phyloP scores from a whole-genome alignment of 441 rosid genomes.

The Pelargonium australe region DNA sequence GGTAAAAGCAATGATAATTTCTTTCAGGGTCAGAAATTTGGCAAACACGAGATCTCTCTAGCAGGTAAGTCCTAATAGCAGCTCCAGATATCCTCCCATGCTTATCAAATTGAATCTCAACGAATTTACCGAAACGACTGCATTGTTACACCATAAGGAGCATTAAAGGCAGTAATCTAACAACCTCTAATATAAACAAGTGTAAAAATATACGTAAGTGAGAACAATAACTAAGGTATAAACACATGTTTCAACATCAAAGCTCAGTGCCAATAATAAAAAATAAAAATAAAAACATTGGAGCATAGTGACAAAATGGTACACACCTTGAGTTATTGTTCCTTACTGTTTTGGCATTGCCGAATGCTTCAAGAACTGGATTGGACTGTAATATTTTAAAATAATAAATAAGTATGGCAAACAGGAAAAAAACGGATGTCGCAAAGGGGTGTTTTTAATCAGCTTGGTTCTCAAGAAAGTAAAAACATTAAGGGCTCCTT shows the following conservation, averaged over 20 bases:
- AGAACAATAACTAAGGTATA: neutral
- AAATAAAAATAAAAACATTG: neutral
- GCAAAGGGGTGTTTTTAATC: neutral
- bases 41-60: slow-evolving; percentile 99
- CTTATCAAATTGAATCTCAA: slow-evolving; percentile 97
- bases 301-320: slow-evolving; percentile 11
- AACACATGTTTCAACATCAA: too few species aligned
- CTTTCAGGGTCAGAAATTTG: slow-evolving; percentile 97
- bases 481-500: neutral
- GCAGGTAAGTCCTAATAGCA: slow-evolving; percentile 93
- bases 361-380: slow-evolving; percentile 99
- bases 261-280: neutral
- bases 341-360: slow-evolving; percentile 97
- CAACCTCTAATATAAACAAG: slow-evolving; percentile 15
- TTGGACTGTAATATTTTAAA: slow-evolving; percentile 59
- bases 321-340: slow-evolving; percentile 95
- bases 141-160: slow-evolving; percentile 27
- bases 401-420: neutral
- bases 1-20: slow-evolving; percentile 97
- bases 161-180: neutral
- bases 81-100: slow-evolving; percentile 98
- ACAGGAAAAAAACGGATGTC: too few species aligned
- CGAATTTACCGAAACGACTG: slow-evolving; percentile 99
- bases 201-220: neutral
- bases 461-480: neutral